Base-by-base conservation (phyloP, 2,329 filamentous ascomycete species). In the Aspergillus sp. region DNA sequence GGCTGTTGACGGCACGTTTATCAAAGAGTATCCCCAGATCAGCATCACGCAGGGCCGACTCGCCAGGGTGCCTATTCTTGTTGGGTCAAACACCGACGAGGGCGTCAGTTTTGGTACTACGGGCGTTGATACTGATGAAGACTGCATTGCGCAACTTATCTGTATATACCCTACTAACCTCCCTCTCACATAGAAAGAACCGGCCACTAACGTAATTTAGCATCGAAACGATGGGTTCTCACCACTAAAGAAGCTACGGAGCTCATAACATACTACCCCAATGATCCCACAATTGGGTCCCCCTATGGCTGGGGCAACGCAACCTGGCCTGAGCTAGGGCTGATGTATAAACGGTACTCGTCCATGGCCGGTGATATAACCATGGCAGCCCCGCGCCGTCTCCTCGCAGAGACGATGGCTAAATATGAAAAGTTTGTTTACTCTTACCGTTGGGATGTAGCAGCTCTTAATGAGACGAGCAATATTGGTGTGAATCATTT, bases 51-150 rank as follows among this genome's bases (percentile, higher is more conserved):
- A 79, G 6, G 86, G 86, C 35, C 80, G 81, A 19, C 86, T 89
- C 57, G 82, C 87, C 47, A 78, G 83, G 37, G 84, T 90, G 0
- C 85, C 87, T 2, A 79, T 89, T 40, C 77, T 90, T 5, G 75
- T 82, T 81, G 1, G 87, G 90, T 63, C 87, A 90, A 68, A 86
- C 68, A 84, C 80, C 1, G 81, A 78, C 23, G 79, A 73, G 11
- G 35, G 35, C 12, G 35, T 37, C 14, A 37, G 35, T n/a, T 37
- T 37, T n/a, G 35, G 35, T 6, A 37, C 35, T 37, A 15, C 35
- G 4, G 35, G 35, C 15, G 35, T 37, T n/a, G 15, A n/a, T 37
- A 37, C 35, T 37, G 35, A 37, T n/a, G 35, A 37, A 37, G 78
- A 86, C 35, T 83, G 87, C 61, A 66, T 76, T 35, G 67, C 69